These are phyloP conservation scores for Aspergillus proliferans DNA, from an alignment of 2,329 filamentous ascomycete genomes.

Conservation along the genomic window DNA sequence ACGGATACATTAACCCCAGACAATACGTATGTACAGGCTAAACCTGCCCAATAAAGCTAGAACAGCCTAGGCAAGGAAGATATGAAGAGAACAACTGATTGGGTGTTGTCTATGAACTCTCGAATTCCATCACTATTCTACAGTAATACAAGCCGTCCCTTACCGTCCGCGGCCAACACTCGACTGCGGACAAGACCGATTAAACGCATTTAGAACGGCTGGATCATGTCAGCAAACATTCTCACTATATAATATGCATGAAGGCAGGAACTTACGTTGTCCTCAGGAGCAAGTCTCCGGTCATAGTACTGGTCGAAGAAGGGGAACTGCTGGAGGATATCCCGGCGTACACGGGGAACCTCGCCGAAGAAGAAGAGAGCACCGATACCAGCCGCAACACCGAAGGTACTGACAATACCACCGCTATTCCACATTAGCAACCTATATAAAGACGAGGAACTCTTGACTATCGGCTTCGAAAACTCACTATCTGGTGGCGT, in stretches of 20 bases:
- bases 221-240: slow-evolving; percentile 13
- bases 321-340: slow-evolving; percentile 57
- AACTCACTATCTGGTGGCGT: slow-evolving; percentile 44
- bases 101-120: slow-evolving; percentile 30
- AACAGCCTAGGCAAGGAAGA: too few species aligned
- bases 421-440: slow-evolving; percentile 13
- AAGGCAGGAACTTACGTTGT: slow-evolving; percentile 45
- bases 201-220: slow-evolving; percentile 32
- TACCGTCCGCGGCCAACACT: too few species aligned
- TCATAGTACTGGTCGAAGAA: slow-evolving; percentile 53
- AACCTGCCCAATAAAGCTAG: too few species aligned
- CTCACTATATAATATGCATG: neutral
- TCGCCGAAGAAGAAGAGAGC: slow-evolving; percentile 61
- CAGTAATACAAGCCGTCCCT: slow-evolving; percentile 16
- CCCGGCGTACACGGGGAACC: slow-evolving; percentile 55
- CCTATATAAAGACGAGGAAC: too few species aligned
- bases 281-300: slow-evolving; percentile 55
- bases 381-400: slow-evolving; percentile 52
- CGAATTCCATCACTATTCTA: slow-evolving; percentile 34
- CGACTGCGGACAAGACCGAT: too few species aligned
- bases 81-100: too few species aligned
- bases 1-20: too few species aligned
- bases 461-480: neutral
- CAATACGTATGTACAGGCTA: too few species aligned
- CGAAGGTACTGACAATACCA: slow-evolving; percentile 49